Conservation (phyloP, 2,329 filamentous ascomycete genomes). For the Microsporum canis region DNA sequence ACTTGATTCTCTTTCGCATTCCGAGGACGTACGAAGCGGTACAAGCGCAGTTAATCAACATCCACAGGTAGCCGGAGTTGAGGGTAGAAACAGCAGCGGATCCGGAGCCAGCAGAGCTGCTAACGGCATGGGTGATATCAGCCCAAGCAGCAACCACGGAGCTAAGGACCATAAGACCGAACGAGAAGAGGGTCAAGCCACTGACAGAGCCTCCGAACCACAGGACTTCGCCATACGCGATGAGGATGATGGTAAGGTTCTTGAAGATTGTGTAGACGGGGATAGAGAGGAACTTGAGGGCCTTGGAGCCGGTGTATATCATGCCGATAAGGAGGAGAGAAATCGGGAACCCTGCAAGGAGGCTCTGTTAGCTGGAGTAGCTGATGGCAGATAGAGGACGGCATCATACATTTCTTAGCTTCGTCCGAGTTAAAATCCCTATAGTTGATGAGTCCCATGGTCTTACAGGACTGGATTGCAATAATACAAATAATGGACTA, state of each 20-base stretch:
- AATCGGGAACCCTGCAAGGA: constrained; percentile 76
- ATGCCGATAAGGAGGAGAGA: constrained; percentile 92
- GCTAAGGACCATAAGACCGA: constrained; percentile 91
- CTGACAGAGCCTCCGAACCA: constrained; percentile 96
- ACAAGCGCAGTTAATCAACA: constrained; percentile 93
- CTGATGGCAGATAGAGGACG: neutral
- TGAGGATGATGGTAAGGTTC: constrained; percentile 97
- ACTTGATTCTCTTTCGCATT: constrained; percentile 98
- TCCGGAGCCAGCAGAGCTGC: constrained; percentile 43
- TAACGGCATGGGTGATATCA: constrained; percentile 77
- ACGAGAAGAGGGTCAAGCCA: constrained; percentile 77
- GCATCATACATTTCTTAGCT: constrained; percentile 72
- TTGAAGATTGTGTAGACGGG: constrained; percentile 99
- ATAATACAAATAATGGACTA: constrained; percentile 82
- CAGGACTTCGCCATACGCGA: constrained; percentile 93
- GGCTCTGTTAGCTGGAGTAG: neutral
- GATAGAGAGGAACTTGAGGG: constrained; percentile 89
- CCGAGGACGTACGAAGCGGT: constrained; percentile 78
- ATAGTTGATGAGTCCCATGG: constrained; percentile 68
- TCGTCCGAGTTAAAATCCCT: constrained; percentile 76
- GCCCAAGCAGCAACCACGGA: constrained; percentile 94
- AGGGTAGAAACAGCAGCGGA: constrained; percentile 70
- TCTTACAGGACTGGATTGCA: constrained; percentile 74
- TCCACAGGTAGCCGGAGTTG: constrained; percentile 94
- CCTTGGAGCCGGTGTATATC: constrained; percentile 97